Evolutionary conservation across 2,329 filamentous ascomycete species (phyloP), one percentile per base, ranked within the genome.

Genomic region (Trichothecium roseum): DNA sequence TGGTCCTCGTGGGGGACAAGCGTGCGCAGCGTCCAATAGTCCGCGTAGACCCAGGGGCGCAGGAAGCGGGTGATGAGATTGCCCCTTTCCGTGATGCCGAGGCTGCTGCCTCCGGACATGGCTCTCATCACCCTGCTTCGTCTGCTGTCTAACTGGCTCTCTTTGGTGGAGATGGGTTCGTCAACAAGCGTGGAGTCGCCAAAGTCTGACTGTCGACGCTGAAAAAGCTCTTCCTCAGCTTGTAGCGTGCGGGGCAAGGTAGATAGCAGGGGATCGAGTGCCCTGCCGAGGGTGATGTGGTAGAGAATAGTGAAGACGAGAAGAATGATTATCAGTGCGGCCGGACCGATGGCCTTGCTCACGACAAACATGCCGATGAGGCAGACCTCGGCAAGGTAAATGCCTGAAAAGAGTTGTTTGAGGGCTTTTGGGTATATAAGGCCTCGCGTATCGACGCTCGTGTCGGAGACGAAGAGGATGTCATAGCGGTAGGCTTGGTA

Each of bases 401-500:
- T 68, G 35, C 87, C 86, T 2, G 79, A 74, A 30, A 89, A 75
- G 22, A 91, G 72, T 42, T 96, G 88, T 64, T 94, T 85, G 30
- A 96, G 69, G 5, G 85, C 88, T 17, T 85, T 82, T 2, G 86
- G 82, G 53, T 94, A 96, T 49, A 86, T 78, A 16, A 89, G 76
- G 32, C 91, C 89, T 49, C 85, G 85, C 32, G 87, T 94, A 52
- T 96, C 88, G 43, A 94, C 78, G 41, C 77, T 68, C 9, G 81
- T 72, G 45, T 87, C 81, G 33, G 76, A 80, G 12, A 91, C 83
- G 54, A 84, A 94, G 16, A 94, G 66, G 36, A 94, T 58, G 58
- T 89, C 88, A 69, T 94, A 94, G 27, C 83, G 75, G 63, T 87
- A 94, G 36, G 84, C 82, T 35, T 85, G 68, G 57, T 93, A 91